Base-by-base conservation (phyloP, 106 monocot species). In the Triglochin maritima region DNA sequence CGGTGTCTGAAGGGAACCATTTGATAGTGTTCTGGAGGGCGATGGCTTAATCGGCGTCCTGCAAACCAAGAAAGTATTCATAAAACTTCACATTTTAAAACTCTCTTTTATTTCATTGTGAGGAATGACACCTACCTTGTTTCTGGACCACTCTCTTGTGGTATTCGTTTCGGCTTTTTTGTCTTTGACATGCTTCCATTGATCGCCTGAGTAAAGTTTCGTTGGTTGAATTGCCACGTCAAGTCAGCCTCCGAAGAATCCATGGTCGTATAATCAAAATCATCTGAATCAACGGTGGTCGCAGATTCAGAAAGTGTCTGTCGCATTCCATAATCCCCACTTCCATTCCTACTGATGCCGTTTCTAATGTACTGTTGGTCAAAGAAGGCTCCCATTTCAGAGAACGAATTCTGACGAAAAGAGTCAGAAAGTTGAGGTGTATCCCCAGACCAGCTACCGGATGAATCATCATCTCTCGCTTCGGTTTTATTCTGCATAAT, bases 201-300 rank as follows among this genome's bases (percentile, higher is more conserved):
- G 52, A 72, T 10, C 7, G 17, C 47, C 17, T 12, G 6, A 53
- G 65, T 16, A 66, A 47, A 47, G 11, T 48, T 57, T 49, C 46
- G 17, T 12, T 29, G 16, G 42, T 50, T 73, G 13, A 50, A 73
- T 57, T 73, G 90, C 85, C 84, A 90, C 14, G 81, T 64, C 53
- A 76, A 9, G 66, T 90, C 94, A 64, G 85, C 80, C 73, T 95
- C 94, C 2, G 85, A 95, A 59, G 94, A 90, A 80, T 90, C 90
- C 66, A 87, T 90, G 55, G 94, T 95, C 55, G 83, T 81, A 41
- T 82, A 56, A 56, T 94, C 93, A 11, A 79, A 65, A 50, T 86
- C 93, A 77, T 90, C 86, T 0, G 87, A 87, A 66, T 83, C 76
- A 51, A 73, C 78, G 2, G 79, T 74, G 10, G 47, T 65, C 54